Evolutionary conservation across 306 rosid genomes (phyloP).

Genomic region (Pterocarpus macrocarpus): DNA sequence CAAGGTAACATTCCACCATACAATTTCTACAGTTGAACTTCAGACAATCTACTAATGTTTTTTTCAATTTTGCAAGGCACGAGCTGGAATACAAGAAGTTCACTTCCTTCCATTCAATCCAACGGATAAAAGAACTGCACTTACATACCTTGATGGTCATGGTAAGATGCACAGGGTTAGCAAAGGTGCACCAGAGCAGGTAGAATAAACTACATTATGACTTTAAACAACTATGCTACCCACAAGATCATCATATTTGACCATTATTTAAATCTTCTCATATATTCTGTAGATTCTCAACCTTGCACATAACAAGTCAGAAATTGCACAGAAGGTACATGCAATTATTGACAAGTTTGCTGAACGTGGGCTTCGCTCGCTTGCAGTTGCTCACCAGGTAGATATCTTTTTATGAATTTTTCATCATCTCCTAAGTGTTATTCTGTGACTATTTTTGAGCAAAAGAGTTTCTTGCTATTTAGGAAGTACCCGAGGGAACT

Average conservation of each 20-base stretch:
- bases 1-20: neutral
- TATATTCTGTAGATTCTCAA: conserved; percentile 63
- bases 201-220: conserved; percentile 36
- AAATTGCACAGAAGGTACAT: conserved; percentile 66
- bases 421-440: neutral
- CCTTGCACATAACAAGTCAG: conserved; percentile 68
- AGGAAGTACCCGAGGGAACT: conserved; percentile 75
- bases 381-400: conserved; percentile 72
- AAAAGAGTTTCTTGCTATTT: neutral
- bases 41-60: neutral
- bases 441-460: conserved; percentile 14
- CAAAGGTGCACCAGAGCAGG: conserved; percentile 92
- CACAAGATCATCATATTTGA: neutral
- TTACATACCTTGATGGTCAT: conserved; percentile 64
- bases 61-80: conserved; percentile 55
- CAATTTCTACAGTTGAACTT: neutral
- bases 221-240: conserved; percentile 15
- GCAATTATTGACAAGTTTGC: conserved; percentile 73
- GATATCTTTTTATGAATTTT: neutral
- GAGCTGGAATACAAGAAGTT: conserved; percentile 72
- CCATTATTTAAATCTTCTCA: neutral
- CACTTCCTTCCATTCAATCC: conserved; percentile 90
- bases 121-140: conserved; percentile 82
- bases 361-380: conserved; percentile 82
- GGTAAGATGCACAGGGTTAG: conserved; percentile 80